Percentiles rank a stretch among this genome's conserved stretches.
Evolutionary conservation across 2,329 filamentous ascomycete genomes (phyloP).

Genomic region (Aulographum hederae): DNA sequence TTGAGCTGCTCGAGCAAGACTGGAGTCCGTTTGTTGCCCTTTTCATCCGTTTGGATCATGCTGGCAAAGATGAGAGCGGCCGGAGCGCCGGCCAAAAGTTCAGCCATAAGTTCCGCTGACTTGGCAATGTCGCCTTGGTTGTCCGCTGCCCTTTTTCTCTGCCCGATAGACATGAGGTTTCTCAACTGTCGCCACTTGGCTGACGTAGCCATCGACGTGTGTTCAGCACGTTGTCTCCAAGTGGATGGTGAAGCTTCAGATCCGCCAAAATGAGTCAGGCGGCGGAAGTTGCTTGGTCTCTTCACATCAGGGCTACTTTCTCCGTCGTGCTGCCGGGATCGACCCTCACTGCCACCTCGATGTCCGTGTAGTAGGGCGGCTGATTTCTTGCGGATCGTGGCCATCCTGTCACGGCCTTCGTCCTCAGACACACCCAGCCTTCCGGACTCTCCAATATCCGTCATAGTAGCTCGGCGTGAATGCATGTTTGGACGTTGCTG

Average conservation of each 20-base stretch:
- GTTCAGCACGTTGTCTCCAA: conserved; percentile 25
- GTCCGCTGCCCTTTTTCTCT: conserved; percentile 70
- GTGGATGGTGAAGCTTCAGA: conserved; percentile 21
- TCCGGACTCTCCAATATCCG: conserved; percentile 26
- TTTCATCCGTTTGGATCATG: conserved; percentile 95
- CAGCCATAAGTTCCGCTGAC: conserved; percentile 89
- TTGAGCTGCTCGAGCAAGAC: conserved; percentile 91
- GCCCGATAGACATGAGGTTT: conserved; percentile 59
- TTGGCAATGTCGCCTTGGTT: conserved; percentile 74
- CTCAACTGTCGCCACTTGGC: conserved; percentile 91
- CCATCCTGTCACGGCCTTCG: conserved; percentile 28
- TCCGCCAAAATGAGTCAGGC: conserved; percentile 25
- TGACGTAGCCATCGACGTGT: conserved; percentile 33
- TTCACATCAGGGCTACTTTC: conserved; percentile 16
- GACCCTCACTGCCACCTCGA: conserved; percentile 25
- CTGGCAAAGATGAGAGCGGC: conserved; percentile 88
- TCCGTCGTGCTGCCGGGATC: conserved; percentile 16
- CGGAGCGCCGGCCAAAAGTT: conserved; percentile 78
- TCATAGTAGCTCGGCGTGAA: conserved; percentile 30
- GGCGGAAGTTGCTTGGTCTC: conserved; percentile 25
- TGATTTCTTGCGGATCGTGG: conserved; percentile 22
- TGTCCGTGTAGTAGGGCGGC: conserved; percentile 21
- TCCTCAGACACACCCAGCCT: conserved; percentile 30
- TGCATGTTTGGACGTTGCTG: conserved; percentile 30
- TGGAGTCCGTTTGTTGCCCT: conserved; percentile 85